These are phyloP conservation scores for Phtheirospermum japonicum DNA, from an alignment of 257 asterid species.

Conservation along the genomic window DNA sequence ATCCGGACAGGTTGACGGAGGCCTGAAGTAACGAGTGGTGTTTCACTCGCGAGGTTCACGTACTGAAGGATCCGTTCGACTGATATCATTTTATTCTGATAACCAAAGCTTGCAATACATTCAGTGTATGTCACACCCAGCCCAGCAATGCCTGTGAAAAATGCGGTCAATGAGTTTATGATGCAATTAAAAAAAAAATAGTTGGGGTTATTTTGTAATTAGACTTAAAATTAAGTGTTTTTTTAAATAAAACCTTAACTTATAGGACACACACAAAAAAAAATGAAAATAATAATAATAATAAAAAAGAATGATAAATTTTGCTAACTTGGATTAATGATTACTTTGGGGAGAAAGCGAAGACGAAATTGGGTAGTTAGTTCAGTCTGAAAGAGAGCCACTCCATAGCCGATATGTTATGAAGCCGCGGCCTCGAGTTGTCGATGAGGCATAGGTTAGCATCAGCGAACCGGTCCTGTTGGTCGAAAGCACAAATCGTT, in stretches of 20 bases:
- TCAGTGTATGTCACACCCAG: constrained; percentile 81
- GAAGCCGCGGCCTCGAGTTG: constrained; percentile 77
- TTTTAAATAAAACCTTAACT: too few relatives aligned
- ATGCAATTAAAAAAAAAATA: too few relatives aligned
- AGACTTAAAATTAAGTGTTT: too few relatives aligned
- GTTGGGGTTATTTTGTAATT: too few relatives aligned
- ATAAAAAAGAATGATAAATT: background rate
- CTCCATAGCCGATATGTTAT: constrained; percentile 75
- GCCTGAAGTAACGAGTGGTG: constrained; percentile 73
- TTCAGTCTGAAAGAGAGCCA: constrained; percentile 90
- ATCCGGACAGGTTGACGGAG: constrained; percentile 57
- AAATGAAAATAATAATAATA: background rate
- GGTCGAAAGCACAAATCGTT: constrained; percentile 81
- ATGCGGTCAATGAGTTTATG: too few relatives aligned
- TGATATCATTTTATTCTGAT: constrained; percentile 83
- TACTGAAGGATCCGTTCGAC: constrained; percentile 93
- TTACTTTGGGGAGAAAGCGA: constrained; percentile 73
- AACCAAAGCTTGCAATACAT: constrained; percentile 59
- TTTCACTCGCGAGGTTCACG: constrained; percentile 57
- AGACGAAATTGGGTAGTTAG: constrained; percentile 60
- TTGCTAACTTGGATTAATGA: constrained; percentile 72
- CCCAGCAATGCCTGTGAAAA: constrained; percentile 86
- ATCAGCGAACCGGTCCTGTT: constrained; percentile 62
- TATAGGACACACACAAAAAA: constrained; percentile 25
- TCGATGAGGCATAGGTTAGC: constrained; percentile 67